Evolutionary conservation across 495 filamentous ascomycete genomes (phyloP).

Genomic region (Penicillium subrubescens): DNA sequence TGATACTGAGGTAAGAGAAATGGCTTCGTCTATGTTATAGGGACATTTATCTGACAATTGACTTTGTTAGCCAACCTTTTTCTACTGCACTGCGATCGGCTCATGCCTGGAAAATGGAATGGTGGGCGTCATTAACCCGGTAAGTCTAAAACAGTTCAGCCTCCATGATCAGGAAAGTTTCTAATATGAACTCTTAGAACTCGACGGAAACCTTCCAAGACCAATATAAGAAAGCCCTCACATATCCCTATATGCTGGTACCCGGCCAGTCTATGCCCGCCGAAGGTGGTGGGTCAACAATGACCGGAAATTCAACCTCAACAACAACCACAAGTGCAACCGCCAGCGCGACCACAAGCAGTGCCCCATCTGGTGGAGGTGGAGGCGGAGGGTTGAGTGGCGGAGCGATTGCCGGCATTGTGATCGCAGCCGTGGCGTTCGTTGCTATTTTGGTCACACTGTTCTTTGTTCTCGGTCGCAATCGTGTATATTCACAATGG

Average conservation of each 20-base stretch:
- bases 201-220: constrained; percentile 31
- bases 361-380: not conserved
- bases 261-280: constrained; percentile 43
- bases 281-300: constrained; percentile 26
- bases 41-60: not conserved
- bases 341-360: not conserved
- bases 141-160: constrained; percentile 13
- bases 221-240: constrained; percentile 36
- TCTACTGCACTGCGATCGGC: constrained; percentile 43
- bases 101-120: constrained; percentile 46
- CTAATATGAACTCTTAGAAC: constrained; percentile 29
- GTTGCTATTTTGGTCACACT: constrained; percentile 35
- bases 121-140: constrained; percentile 47
- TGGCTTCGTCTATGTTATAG: not conserved
- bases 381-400: constrained; percentile 1
- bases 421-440: constrained; percentile 37
- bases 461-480: constrained; percentile 45
- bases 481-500: constrained; percentile 41
- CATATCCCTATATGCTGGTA: constrained; percentile 41
- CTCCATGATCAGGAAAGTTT: not conserved
- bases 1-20: constrained; percentile 34
- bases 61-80: constrained; percentile 36
- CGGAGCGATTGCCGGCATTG: constrained; percentile 6
- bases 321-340: constrained; percentile 9
- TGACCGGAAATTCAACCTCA: not conserved